These are phyloP conservation scores for Cicer yamashitae DNA, from an alignment of 306 rosid species.

Conservation along the genomic window DNA sequence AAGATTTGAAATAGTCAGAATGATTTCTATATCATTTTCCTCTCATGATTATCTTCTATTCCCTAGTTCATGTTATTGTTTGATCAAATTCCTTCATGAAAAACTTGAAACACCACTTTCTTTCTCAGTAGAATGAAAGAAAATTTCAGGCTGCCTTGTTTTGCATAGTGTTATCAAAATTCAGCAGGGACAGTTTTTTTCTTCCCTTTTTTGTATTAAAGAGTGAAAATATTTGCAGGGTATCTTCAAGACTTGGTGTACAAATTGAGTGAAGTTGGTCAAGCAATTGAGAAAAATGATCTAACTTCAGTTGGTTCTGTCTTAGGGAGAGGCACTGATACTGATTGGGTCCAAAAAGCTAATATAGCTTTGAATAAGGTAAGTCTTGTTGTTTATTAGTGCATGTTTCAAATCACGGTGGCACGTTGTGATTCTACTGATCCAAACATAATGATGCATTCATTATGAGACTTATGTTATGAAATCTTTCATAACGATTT, in stretches of 20 bases:
- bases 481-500: conserved; percentile 13
- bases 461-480: conserved; percentile 4
- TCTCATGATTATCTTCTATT: too few species aligned
- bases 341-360: conserved; percentile 86
- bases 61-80: neutral
- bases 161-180: neutral
- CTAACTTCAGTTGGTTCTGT: conserved; percentile 78
- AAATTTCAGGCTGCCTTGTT: neutral
- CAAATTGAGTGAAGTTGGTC: conserved; percentile 87
- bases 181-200: conserved; percentile 12
- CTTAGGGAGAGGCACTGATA: conserved; percentile 66
- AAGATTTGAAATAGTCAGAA: too few species aligned
- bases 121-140: neutral
- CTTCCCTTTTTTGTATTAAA: neutral
- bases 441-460: conserved; percentile 8
- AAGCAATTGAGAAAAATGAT: conserved; percentile 83
- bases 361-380: conserved; percentile 86
- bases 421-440: neutral
- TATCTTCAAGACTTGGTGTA: conserved; percentile 86
- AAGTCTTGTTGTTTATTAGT: conserved; percentile 22
- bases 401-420: neutral
- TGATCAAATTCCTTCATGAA: neutral
- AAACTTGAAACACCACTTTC: neutral
- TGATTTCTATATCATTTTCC: too few species aligned
- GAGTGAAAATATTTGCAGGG: conserved; percentile 52